phyloP scores from a whole-genome alignment of 2,329 filamentous ascomycete species.

The Pseudophaeomoniella oleicola region DNA sequence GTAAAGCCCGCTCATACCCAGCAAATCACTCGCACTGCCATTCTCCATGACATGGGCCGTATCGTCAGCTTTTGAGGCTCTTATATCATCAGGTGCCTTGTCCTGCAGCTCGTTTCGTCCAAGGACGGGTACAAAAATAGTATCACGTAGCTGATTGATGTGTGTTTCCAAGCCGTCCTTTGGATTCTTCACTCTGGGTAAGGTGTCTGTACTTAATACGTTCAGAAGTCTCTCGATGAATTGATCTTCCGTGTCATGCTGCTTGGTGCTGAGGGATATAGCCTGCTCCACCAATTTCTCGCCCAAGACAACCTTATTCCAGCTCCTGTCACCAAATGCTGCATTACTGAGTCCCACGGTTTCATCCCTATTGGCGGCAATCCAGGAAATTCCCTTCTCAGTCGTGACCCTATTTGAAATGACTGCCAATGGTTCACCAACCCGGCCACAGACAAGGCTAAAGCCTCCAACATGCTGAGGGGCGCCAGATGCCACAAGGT shows the following conservation, averaged over 20 bases:
- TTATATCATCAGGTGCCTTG: constrained; percentile 20
- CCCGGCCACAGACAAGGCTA: constrained; percentile 43
- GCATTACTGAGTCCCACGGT: constrained; percentile 49
- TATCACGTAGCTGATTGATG: constrained; percentile 40
- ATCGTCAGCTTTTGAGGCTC: constrained; percentile 16
- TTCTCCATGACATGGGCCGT: constrained; percentile 13
- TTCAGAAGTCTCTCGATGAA: constrained; percentile 37
- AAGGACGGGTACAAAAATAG: constrained; percentile 45
- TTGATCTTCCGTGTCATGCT: constrained; percentile 28
- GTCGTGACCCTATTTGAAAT: constrained; percentile 48
- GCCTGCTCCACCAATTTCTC: constrained; percentile 37
- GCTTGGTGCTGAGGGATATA: constrained; percentile 29
- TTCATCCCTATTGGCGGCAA: constrained; percentile 30
- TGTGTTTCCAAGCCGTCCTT: constrained; percentile 39
- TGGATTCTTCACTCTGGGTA: constrained; percentile 28
- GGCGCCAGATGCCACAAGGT: constrained; percentile 38
- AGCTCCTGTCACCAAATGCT: constrained; percentile 41
- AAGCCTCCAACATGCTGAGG: constrained; percentile 48
- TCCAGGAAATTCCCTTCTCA: constrained; percentile 34
- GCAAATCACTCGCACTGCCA: constrained; percentile 8
- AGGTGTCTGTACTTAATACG: constrained; percentile 38
- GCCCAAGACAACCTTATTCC: constrained; percentile 47
- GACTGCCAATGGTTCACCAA: constrained; percentile 39
- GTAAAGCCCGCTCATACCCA: constrained; percentile 36
- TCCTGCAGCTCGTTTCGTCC: constrained; percentile 30